A percentile compares a stretch with the other conserved stretches of the same genome.
Evolutionary conservation across 129 eudicot genomes (phyloP).

Genomic region (Flaveria robusta): DNA sequence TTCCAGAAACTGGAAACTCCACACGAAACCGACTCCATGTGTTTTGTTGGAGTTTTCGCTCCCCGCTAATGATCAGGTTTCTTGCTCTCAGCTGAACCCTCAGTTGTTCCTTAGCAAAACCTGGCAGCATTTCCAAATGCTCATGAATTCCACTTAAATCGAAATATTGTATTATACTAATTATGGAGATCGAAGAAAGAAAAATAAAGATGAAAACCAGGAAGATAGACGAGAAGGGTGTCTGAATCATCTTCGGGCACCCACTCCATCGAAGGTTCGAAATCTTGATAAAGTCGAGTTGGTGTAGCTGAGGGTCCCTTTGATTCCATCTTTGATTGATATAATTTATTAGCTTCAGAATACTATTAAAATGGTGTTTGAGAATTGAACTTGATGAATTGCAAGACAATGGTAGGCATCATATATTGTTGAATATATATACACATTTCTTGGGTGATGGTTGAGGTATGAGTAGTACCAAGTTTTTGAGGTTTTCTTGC

Average conservation of each 20-base stretch:
- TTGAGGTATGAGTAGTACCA: slow-evolving; percentile 19
- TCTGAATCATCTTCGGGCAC: slow-evolving; percentile 60
- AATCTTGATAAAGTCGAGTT: slow-evolving; percentile 39
- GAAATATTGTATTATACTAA: too few species aligned
- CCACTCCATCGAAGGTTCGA: slow-evolving; percentile 57
- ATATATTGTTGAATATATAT: neutral
- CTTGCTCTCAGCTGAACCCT: slow-evolving; percentile 55
- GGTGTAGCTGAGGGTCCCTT: slow-evolving; percentile 18
- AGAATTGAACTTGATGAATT: slow-evolving; percentile 22
- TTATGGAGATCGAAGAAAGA: neutral
- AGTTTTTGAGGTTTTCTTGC: slow-evolving; percentile 27
- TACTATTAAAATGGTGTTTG: neutral
- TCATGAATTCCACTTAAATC: too few species aligned
- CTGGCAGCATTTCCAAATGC: slow-evolving; percentile 37
- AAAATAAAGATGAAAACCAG: slow-evolving; percentile 37
- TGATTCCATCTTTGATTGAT: slow-evolving; percentile 34
- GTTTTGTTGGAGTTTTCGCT: slow-evolving; percentile 42
- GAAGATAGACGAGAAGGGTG: slow-evolving; percentile 63
- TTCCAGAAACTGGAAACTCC: slow-evolving; percentile 56
- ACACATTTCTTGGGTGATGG: slow-evolving; percentile 26
- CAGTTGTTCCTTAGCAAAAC: slow-evolving; percentile 62
- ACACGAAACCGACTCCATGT: slow-evolving; percentile 62
- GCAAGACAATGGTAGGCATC: slow-evolving; percentile 17
- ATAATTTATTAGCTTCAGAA: neutral
- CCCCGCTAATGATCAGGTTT: slow-evolving; percentile 57